These are phyloP conservation scores for Arabidopsis thaliana DNA, from an alignment of 345 rosid species.

Conservation along the genomic window TAIR10.1 NC_003074.8:2720001-2720500, in stretches of 20 bases:
- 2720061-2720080: slow-evolving; percentile 77
- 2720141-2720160: slow-evolving; percentile 93
- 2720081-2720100: slow-evolving; percentile 88
- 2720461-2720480: slow-evolving; percentile 92
- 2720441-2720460: slow-evolving; percentile 88
- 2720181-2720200: slow-evolving; percentile 91
- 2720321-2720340: slow-evolving; percentile 87
- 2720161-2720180: slow-evolving; percentile 93
- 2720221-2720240: slow-evolving; percentile 74
- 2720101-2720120: slow-evolving; percentile 65
- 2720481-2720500: slow-evolving; percentile 92
- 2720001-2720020: slow-evolving; percentile 97
- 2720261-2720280: slow-evolving; percentile 71
- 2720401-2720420: slow-evolving; percentile 70
- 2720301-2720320: slow-evolving; percentile 92
- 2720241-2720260: slow-evolving; percentile 78
- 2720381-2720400: slow-evolving; percentile 62
- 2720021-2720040: slow-evolving; percentile 99
- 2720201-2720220: slow-evolving; percentile 73
- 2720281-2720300: slow-evolving; percentile 64
- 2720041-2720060: slow-evolving; percentile 90
- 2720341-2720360: slow-evolving; percentile 71
- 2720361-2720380: slow-evolving; percentile 82
- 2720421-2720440: slow-evolving; percentile 70
- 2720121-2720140: slow-evolving; percentile 70